Conservation (phyloP, 495 filamentous ascomycete genomes). For the Xanthoparmelia taractica region DNA sequence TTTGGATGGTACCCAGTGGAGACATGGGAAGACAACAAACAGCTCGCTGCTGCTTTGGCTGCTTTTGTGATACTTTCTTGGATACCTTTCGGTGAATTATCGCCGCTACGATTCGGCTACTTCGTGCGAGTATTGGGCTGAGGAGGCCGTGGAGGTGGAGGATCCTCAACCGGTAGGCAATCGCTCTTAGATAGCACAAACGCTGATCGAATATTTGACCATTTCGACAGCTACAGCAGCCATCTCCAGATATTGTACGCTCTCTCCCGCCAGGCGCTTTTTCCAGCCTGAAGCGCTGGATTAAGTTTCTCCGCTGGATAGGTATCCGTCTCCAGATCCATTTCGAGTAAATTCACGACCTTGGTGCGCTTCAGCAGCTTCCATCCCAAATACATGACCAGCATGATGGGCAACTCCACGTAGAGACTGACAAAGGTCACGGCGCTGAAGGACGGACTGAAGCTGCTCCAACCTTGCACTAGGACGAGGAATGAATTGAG, state of each 20-base stretch:
- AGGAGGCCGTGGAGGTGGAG: no score
- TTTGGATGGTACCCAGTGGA: no score
- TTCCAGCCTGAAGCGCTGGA: conserved; percentile 13
- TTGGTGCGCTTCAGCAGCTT: conserved; percentile 41
- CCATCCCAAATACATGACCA: conserved; percentile 46
- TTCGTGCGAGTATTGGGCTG: no score
- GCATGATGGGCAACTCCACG: conserved; percentile 44
- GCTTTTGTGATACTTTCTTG: no score
- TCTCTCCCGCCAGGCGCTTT: conserved; percentile 12
- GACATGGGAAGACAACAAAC: no score
- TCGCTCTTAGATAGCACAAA: no score
- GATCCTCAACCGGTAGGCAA: no score
- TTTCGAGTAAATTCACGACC: conserved; percentile 34
- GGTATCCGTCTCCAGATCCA: conserved; percentile 50
- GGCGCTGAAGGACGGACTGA: conserved; percentile 43
- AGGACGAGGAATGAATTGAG: conserved; percentile 50
- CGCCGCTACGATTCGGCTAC: no score
- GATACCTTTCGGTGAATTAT: no score
- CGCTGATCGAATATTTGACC: neutral
- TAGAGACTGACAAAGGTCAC: conserved; percentile 49
- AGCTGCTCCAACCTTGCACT: conserved; percentile 53
- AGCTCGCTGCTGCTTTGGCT: no score
- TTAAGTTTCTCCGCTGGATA: conserved; percentile 33
- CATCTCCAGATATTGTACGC: conserved; percentile 22
- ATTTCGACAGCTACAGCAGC: neutral